Percentiles rank a stretch among this genome's conserved stretches.
Evolutionary conservation across 257 asterid genomes (phyloP).

Genomic region (Fraxinus americana): DNA sequence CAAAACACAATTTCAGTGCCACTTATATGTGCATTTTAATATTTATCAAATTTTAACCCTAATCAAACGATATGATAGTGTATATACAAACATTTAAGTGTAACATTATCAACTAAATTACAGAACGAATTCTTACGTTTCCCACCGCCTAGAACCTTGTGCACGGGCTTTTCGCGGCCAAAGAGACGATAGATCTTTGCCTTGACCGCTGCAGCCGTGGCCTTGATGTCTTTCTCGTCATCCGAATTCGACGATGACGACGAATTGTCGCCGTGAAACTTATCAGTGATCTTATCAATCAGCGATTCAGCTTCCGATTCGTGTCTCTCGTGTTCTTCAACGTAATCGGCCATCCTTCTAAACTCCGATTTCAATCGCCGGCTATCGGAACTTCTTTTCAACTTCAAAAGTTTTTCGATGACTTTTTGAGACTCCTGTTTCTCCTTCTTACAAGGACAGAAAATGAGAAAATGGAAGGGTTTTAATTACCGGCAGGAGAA

Average conservation of each 20-base stretch:
- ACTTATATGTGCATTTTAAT: neutral
- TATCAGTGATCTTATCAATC: constrained; percentile 69
- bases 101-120: neutral
- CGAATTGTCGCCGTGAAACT: constrained; percentile 51
- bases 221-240: constrained; percentile 47
- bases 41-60: neutral
- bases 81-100: neutral
- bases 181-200: constrained; percentile 82
- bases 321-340: constrained; percentile 45
- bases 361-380: constrained; percentile 32
- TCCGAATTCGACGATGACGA: constrained; percentile 71
- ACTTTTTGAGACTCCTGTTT: neutral
- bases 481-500: constrained; percentile 10
- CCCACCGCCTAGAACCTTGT: constrained; percentile 87
- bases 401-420: neutral
- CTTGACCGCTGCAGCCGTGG: constrained; percentile 46
- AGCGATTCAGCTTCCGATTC: constrained; percentile 63
- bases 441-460: constrained; percentile 9
- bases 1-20: neutral
- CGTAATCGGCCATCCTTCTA: constrained; percentile 52
- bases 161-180: constrained; percentile 85
- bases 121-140: constrained; percentile 53
- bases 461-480: constrained; percentile 6
- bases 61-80: neutral
- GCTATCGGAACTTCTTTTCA: neutral